Percentiles rank a stretch among this genome's conserved stretches.
Conservation (phyloP, 2,329 filamentous ascomycete genomes). For the Cladosporium colombiae region DNA sequence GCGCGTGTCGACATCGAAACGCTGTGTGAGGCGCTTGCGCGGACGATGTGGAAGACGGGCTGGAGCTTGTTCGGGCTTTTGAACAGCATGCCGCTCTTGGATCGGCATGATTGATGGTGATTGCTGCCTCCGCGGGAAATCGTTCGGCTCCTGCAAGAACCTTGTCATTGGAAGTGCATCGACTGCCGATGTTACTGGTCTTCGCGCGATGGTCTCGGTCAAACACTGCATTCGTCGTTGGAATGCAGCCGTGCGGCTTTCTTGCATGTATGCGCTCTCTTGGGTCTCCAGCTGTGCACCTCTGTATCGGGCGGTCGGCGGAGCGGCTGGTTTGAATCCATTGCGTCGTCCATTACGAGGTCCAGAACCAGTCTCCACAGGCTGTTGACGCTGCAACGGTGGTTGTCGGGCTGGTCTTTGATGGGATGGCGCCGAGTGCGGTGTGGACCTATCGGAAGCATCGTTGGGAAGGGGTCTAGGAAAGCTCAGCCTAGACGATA, state of each 20-base stretch:
- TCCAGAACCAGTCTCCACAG: neutral
- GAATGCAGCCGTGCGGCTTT: slow-evolving; percentile 43
- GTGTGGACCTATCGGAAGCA: neutral
- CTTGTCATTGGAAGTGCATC: slow-evolving; percentile 35
- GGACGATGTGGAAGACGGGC: slow-evolving; percentile 26
- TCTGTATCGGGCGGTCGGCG: slow-evolving; percentile 3
- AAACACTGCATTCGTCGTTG: slow-evolving; percentile 33
- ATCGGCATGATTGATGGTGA: neutral
- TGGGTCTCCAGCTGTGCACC: slow-evolving; percentile 47
- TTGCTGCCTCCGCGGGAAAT: neutral
- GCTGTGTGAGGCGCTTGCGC: slow-evolving; percentile 42
- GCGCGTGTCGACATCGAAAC: slow-evolving; percentile 48
- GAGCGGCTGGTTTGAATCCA: neutral
- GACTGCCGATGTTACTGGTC: slow-evolving; percentile 27
- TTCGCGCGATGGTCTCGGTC: slow-evolving; percentile 27
- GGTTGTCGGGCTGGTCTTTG: neutral
- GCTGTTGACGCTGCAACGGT: neutral
- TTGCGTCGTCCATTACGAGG: neutral
- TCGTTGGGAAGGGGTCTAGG: neutral
- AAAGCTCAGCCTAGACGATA: neutral
- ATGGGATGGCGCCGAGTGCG: neutral
- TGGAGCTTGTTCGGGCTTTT: neutral
- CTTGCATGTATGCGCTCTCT: slow-evolving; percentile 40
- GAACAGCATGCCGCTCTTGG: neutral
- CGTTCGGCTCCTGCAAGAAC: slow-evolving; percentile 21